A percentile compares a stretch with the other conserved stretches of the same genome.
Conservation (phyloP, 176 grass and related monocot species). For the Oryza nivara region DNA sequence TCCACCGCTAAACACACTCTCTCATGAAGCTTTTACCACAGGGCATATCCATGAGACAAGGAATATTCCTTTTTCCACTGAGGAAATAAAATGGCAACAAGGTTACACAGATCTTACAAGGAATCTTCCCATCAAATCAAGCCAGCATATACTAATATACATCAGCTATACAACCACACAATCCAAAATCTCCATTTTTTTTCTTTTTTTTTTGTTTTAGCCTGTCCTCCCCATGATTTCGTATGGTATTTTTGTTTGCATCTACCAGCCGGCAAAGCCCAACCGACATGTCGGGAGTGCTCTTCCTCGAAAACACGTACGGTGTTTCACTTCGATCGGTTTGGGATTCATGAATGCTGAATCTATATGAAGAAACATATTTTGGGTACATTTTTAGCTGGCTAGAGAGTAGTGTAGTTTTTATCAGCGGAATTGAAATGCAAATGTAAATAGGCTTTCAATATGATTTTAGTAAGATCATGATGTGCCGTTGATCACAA, state of each 20-base stretch:
- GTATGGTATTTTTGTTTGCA: not conserved
- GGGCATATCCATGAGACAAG: constrained; percentile 36
- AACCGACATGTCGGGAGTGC: not conserved
- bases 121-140: not conserved
- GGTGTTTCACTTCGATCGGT: not conserved
- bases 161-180: not conserved
- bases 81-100: not conserved
- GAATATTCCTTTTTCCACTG: constrained; percentile 41
- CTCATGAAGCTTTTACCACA: not conserved
- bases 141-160: not conserved
- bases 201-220: no score
- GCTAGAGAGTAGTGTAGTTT: not conserved
- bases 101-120: not conserved
- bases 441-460: no score
- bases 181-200: not conserved
- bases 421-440: not conserved
- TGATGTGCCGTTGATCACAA: no score
- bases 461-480: no score
- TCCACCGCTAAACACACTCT: no score
- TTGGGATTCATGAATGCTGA: not conserved
- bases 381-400: not conserved
- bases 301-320: not conserved
- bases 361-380: not conserved
- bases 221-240: not conserved
- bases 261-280: not conserved